A percentile compares a stretch with the other conserved stretches of the same genome.
phyloP scores from a whole-genome alignment of 768 basidiomycete species.

The Lepiota subincarnata region DNA sequence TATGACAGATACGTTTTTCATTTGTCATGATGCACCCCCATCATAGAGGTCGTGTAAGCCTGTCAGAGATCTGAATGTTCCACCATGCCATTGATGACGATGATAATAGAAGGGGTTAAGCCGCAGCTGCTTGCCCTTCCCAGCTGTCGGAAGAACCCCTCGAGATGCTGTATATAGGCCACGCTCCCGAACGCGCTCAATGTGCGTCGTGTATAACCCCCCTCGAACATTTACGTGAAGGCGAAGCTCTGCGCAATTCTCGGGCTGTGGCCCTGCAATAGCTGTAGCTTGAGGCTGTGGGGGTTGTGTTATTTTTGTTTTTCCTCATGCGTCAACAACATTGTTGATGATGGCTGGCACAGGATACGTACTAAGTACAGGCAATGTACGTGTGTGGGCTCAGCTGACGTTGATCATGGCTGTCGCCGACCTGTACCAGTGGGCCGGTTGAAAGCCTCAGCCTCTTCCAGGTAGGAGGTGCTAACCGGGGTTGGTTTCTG shows the following conservation, averaged over 20 bases:
- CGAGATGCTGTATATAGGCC: background rate
- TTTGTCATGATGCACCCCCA: background rate
- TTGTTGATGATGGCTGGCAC: background rate
- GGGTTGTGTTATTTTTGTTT: conserved; percentile 3
- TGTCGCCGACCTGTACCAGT: no score
- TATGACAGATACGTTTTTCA: conserved; percentile 7
- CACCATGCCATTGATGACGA: background rate
- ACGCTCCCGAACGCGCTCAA: background rate
- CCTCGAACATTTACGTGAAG: background rate
- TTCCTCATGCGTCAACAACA: background rate
- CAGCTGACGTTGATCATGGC: no score
- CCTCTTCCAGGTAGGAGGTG: no score
- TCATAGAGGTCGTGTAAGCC: background rate
- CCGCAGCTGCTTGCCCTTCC: background rate
- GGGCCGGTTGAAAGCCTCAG: no score
- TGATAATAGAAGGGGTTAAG: conserved; percentile 1
- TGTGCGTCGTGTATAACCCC: background rate
- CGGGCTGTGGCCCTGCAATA: background rate
- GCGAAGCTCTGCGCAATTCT: background rate
- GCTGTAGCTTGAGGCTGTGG: background rate
- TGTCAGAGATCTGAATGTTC: conserved; percentile 1
- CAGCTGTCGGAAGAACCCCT: conserved; percentile 1
- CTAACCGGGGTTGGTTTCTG: background rate
- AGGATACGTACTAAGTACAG: background rate
- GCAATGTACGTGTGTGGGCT: no score